phyloP scores from a whole-genome alignment of 2,329 filamentous ascomycete genomes.

The Corynespora cassiicola region DNA sequence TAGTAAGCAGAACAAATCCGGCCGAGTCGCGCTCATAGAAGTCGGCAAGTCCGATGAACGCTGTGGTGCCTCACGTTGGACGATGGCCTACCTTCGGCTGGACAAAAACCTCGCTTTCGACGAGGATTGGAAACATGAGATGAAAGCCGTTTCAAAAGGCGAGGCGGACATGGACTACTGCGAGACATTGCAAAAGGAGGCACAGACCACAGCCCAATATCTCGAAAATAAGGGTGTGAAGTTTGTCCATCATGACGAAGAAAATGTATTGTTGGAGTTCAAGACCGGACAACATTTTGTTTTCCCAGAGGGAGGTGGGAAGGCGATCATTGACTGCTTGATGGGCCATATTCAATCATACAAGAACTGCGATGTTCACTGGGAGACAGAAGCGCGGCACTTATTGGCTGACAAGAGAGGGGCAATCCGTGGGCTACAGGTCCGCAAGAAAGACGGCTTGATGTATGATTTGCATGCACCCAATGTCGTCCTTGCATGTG shows the following conservation, averaged over 20 bases:
- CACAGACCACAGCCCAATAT: constrained; percentile 45
- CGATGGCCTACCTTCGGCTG: constrained; percentile 50
- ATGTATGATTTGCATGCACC: constrained; percentile 39
- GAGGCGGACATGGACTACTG: constrained; percentile 50
- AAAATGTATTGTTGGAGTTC: constrained; percentile 50
- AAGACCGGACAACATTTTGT: constrained; percentile 50
- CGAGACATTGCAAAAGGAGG: constrained; percentile 46
- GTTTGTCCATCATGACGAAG: constrained; percentile 47
- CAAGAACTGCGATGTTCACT: constrained; percentile 43
- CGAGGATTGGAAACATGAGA: constrained; percentile 43
- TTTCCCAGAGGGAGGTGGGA: constrained; percentile 48
- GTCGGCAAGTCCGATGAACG: constrained; percentile 48
- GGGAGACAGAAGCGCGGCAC: constrained; percentile 46
- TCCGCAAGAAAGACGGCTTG: constrained; percentile 46
- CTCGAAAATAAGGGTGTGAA: constrained; percentile 44
- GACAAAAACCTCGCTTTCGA: constrained; percentile 47
- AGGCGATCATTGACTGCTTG: constrained; percentile 46
- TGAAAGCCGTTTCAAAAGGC: constrained; percentile 45
- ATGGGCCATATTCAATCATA: constrained; percentile 45
- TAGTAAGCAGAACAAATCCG: constrained; percentile 40
- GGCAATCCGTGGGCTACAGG: constrained; percentile 44
- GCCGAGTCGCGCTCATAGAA: constrained; percentile 49
- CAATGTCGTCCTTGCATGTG: constrained; percentile 49
- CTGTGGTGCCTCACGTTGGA: constrained; percentile 50
- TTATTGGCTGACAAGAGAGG: constrained; percentile 43